These are phyloP conservation scores for Fraxinus anomala DNA, from an alignment of 257 asterid species.

Conservation along the genomic window DNA sequence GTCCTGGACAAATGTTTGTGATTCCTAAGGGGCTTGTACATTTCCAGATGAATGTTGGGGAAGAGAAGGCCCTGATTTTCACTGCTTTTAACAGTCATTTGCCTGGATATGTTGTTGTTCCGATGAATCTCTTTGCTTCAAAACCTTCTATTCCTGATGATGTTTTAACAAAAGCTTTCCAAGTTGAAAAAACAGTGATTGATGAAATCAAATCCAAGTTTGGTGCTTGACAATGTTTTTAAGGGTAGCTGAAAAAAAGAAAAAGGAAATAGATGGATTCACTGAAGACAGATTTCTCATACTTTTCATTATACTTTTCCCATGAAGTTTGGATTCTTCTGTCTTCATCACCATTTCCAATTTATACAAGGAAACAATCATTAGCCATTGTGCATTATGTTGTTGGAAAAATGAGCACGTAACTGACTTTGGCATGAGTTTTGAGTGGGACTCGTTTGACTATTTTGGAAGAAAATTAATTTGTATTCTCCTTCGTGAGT, in stretches of 20 bases:
- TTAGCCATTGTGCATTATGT: conserved; percentile 11
- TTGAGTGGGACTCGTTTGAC: no score
- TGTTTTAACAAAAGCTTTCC: conserved; percentile 58
- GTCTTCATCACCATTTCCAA: background rate
- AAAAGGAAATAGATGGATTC: background rate
- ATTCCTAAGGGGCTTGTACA: conserved; percentile 59
- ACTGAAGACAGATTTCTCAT: background rate
- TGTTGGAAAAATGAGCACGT: no score
- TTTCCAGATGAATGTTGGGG: conserved; percentile 62
- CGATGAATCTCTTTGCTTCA: conserved; percentile 46
- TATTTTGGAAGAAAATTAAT: no score
- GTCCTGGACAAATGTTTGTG: conserved; percentile 60
- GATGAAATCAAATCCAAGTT: conserved; percentile 50
- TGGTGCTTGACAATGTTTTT: conserved; percentile 27
- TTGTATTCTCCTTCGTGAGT: no score
- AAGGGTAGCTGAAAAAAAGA: no score
- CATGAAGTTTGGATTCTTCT: background rate
- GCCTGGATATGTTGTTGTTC: conserved; percentile 41
- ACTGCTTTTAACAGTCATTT: conserved; percentile 68
- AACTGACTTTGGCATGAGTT: no score
- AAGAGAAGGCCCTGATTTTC: conserved; percentile 39
- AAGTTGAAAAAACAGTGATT: conserved; percentile 37
- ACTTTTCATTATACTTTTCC: background rate
- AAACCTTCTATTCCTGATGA: conserved; percentile 51
- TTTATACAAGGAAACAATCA: background rate